Conservation (phyloP, 2,329 filamentous ascomycete species). For the Colletotrichum tropicicola region DNA sequence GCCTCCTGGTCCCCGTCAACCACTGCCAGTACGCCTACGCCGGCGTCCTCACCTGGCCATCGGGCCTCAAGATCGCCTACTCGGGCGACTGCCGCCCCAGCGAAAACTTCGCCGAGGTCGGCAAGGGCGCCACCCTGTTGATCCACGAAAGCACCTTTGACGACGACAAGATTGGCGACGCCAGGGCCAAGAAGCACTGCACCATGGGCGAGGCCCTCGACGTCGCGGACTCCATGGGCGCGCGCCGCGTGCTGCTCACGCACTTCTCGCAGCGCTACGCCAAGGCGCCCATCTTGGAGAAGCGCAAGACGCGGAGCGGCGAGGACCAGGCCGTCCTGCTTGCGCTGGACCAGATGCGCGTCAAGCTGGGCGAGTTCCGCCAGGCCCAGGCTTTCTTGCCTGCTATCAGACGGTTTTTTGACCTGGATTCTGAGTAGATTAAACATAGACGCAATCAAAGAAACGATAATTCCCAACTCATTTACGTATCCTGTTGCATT, state of each 20-base stretch:
- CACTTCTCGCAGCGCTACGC: conserved; percentile 97
- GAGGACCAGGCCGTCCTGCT: conserved; percentile 72
- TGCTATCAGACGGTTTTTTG: conserved; percentile 66
- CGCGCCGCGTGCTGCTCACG: conserved; percentile 83
- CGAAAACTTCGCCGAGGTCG: conserved; percentile 73
- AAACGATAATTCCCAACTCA: too few relatives aligned
- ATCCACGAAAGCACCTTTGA: conserved; percentile 98
- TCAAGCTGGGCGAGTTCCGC: conserved; percentile 75
- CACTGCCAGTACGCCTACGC: conserved; percentile 87
- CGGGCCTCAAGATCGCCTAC: conserved; percentile 87
- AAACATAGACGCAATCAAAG: too few relatives aligned
- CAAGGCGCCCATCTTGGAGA: conserved; percentile 69
- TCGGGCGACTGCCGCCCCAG: conserved; percentile 93
- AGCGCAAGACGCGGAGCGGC: conserved; percentile 40
- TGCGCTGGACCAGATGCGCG: conserved; percentile 82
- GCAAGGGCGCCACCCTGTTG: conserved; percentile 79
- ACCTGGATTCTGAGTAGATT: conserved; percentile 43
- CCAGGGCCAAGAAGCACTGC: conserved; percentile 86
- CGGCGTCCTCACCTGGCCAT: conserved; percentile 79
- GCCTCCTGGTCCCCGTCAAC: conserved; percentile 73
- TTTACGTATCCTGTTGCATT: too few relatives aligned
- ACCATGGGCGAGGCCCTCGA: conserved; percentile 87
- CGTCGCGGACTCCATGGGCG: conserved; percentile 81
- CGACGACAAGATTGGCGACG: conserved; percentile 82
- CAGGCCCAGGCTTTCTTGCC: conserved; percentile 71